A percentile compares a stretch with the other conserved stretches of the same genome.
These are phyloP conservation scores for Myriosclerotinia duriaeana DNA, from an alignment of 2,329 filamentous ascomycete genomes.

Conservation along the genomic window DNA sequence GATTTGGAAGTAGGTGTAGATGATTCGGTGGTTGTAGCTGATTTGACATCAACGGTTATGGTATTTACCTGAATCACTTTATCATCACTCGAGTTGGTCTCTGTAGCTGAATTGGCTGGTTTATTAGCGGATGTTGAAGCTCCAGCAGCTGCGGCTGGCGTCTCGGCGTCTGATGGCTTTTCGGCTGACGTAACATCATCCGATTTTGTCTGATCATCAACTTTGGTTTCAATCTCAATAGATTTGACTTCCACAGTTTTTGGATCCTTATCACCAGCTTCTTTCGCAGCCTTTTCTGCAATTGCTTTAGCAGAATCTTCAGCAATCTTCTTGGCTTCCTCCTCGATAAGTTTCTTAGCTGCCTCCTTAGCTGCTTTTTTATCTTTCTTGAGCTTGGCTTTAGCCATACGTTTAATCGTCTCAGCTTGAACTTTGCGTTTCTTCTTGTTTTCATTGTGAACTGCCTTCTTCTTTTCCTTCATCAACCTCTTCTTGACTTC, in stretches of 20 bases:
- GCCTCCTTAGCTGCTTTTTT: constrained; percentile 25
- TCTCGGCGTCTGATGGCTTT: background rate
- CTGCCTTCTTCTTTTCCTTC: constrained; percentile 37
- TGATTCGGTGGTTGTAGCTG: background rate
- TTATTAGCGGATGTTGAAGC: background rate
- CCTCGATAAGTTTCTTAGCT: constrained; percentile 26
- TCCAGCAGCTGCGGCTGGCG: background rate
- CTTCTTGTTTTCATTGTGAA: constrained; percentile 26
- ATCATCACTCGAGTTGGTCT: background rate
- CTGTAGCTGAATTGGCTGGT: background rate
- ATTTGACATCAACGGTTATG: constrained; percentile 3
- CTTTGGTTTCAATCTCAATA: constrained; percentile 8
- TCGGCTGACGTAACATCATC: background rate
- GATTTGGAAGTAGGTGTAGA: background rate
- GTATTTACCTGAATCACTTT: constrained; percentile 14
- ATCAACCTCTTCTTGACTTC: constrained; percentile 42
- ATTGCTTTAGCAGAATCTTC: background rate
- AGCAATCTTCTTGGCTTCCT: constrained; percentile 19
- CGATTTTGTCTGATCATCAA: constrained; percentile 17
- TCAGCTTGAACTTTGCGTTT: constrained; percentile 24
- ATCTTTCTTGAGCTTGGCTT: constrained; percentile 27
- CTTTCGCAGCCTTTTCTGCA: constrained; percentile 11
- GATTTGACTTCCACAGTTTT: constrained; percentile 11
- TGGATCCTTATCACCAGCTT: background rate
- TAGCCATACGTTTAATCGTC: constrained; percentile 24